Evolutionary conservation across 1,284 basidiomycete genomes (phyloP), one percentile per base, ranked within the genome.

Genomic region (Heimioporus punctisporus): DNA sequence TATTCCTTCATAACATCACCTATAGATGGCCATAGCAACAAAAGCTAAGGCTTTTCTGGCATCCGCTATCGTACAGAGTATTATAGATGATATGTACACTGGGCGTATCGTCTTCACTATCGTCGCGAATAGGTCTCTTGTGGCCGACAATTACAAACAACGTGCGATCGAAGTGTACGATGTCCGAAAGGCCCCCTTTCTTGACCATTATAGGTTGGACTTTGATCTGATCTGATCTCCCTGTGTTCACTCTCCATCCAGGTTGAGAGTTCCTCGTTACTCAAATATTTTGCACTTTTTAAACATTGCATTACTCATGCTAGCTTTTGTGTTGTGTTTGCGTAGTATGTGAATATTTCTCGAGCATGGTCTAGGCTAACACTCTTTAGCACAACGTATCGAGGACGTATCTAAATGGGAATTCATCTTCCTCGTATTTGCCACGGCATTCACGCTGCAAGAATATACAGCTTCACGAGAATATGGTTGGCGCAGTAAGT

Each of bases 71-170:
- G 84, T 92, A 11, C 93, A 96, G 69, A 85, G 85, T 52, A 85
- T 95, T 27, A 82, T 95, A 46, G 88, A 88, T 62, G 88, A 94
- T 55, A 90, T 96, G 37, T 89, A 94, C 69, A 76, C 82, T 5
- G 93, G 90, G 17, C 77, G 81, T 15, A 82, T 92, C 37, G 77
- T 90, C 17, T 90, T 90, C 58, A 82, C 85, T 11, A 74, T 86
- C 47, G 74, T 83, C 4, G 84, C 87, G 3, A 81, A 78, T 50
- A 82, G 86, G 26, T 90, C 92, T 4, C 81, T 96, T 52, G 78
- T 95, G 12, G 85, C 88, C 27, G 94, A 95, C 70, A 92, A 92
- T 64, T 95, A 95, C 74, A 91, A 95, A 64, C 85, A 86, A 30
- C 81, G 83, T 31, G 79, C 82, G 6, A 89, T 92, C 51, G 81